phyloP scores from a whole-genome alignment of 108 stramenopile species.

The Fragilaria radians region DNA sequence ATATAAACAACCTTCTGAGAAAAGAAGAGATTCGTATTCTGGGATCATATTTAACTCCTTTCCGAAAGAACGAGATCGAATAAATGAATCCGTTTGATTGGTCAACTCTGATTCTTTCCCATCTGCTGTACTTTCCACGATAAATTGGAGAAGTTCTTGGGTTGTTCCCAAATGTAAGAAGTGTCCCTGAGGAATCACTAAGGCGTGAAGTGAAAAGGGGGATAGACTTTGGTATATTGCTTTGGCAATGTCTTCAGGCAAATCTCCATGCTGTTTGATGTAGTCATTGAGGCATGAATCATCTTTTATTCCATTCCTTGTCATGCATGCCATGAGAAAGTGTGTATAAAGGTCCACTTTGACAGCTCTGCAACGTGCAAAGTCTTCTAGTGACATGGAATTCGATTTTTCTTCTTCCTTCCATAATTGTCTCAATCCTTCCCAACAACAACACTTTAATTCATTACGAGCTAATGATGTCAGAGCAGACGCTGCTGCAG shows the following conservation, averaged over 20 bases:
- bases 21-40: not conserved
- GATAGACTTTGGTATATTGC: constrained; percentile 28
- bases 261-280: not conserved
- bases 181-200: constrained; percentile 36
- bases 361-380: constrained; percentile 29
- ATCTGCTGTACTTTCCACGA: constrained; percentile 19
- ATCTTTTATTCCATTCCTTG: not conserved
- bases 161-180: constrained; percentile 78
- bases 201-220: constrained; percentile 24
- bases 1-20: not conserved
- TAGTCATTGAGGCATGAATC: not conserved
- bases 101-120: not conserved
- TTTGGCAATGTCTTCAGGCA: constrained; percentile 1
- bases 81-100: not conserved
- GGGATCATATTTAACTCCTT: not conserved
- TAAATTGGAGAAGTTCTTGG: constrained; percentile 56
- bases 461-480: constrained; percentile 21
- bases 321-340: constrained; percentile 36
- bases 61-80: not conserved
- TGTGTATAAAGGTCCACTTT: constrained; percentile 54
- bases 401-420: constrained; percentile 3
- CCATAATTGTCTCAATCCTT: constrained; percentile 3
- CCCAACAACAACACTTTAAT: constrained; percentile 29
- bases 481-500: constrained; percentile 37
- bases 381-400: constrained; percentile 7